These are phyloP conservation scores for Anisodus tanguticus DNA, from an alignment of 257 asterid genomes.

Conservation along the genomic window DNA sequence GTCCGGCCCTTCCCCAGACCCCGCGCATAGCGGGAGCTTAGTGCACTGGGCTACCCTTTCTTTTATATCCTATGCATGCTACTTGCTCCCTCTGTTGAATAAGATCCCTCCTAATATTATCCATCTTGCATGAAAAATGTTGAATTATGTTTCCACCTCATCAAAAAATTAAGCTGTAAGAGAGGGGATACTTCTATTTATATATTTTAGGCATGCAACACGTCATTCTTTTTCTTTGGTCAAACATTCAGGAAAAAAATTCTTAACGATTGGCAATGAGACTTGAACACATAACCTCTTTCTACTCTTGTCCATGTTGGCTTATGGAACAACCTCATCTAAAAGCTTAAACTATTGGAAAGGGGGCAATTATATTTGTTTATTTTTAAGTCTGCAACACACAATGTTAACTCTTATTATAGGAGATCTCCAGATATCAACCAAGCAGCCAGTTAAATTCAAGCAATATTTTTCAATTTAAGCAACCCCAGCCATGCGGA, in stretches of 20 bases:
- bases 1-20: no score
- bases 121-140: neutral
- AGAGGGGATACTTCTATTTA: neutral
- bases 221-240: neutral
- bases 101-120: neutral
- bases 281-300: neutral
- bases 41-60: no score
- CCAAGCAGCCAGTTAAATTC: constrained; percentile 21
- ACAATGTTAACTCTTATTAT: neutral
- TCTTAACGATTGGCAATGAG: constrained; percentile 8
- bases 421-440: constrained; percentile 14
- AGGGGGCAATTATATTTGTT: neutral
- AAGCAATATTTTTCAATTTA: neutral
- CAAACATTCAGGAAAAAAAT: neutral
- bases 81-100: neutral
- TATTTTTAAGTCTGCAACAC: neutral
- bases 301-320: neutral
- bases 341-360: constrained; percentile 18
- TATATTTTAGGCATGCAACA: constrained; percentile 1
- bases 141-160: neutral
- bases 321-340: neutral
- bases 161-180: neutral
- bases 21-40: no score
- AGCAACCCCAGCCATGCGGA: neutral
- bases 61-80: neutral